A percentile compares a stretch with the other conserved stretches of the same genome.
phyloP scores from a whole-genome alignment of 306 rosid species.

The Fragaria iinumae region DNA sequence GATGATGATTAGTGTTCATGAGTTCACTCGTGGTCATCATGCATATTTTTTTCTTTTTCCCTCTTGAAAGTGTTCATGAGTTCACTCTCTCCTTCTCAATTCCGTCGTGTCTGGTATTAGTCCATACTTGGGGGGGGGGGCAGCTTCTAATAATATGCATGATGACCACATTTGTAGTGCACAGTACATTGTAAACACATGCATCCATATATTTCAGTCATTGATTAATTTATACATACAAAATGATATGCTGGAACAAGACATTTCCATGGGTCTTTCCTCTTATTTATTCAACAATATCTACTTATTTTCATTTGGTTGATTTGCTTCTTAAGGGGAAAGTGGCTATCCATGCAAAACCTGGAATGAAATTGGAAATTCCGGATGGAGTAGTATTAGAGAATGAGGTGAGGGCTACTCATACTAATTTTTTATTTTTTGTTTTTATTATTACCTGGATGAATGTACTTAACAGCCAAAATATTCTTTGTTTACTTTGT shows the following conservation, averaged over 20 bases:
- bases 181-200: neutral
- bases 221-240: neutral
- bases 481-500: conserved; percentile 8
- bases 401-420: conserved; percentile 47
- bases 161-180: neutral
- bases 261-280: neutral
- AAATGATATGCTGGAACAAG: too few species aligned
- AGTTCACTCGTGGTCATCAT: neutral
- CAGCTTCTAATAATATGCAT: neutral
- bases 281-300: conserved; percentile 8
- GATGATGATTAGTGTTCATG: too few species aligned
- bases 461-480: neutral
- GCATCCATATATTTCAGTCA: neutral
- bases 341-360: conserved; percentile 55
- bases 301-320: neutral
- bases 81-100: neutral
- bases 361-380: conserved; percentile 65
- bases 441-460: too few species aligned
- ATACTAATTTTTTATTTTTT: too few species aligned
- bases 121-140: neutral
- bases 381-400: conserved; percentile 60
- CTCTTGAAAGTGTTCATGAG: neutral
- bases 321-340: conserved; percentile 51
- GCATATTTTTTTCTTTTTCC: neutral
- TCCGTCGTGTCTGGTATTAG: neutral